phyloP scores from a whole-genome alignment of 441 rosid genomes.

The Euphorbia celastroides region DNA sequence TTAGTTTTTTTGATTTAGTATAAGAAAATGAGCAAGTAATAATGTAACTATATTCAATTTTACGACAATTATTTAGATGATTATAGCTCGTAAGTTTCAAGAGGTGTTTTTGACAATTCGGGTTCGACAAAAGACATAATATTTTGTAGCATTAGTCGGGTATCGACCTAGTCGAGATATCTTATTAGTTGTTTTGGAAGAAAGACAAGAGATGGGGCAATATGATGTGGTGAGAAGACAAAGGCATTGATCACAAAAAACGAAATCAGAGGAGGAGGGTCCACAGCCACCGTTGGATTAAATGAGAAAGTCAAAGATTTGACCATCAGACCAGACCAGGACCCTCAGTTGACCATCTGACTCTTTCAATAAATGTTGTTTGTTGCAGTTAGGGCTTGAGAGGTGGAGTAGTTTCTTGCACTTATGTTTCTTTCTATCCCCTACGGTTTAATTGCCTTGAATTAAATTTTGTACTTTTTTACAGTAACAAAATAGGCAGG shows the following conservation, averaged over 20 bases:
- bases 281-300: slow-evolving; percentile 53
- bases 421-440: neutral
- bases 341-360: slow-evolving; percentile 50
- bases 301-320: slow-evolving; percentile 27
- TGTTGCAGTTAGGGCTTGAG: neutral
- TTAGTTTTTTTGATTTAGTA: too few relatives aligned
- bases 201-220: slow-evolving; percentile 4
- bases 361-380: slow-evolving; percentile 22
- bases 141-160: too few relatives aligned
- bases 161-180: too few relatives aligned
- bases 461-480: neutral
- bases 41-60: too few relatives aligned
- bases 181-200: neutral
- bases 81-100: too few relatives aligned
- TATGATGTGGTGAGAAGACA: slow-evolving; percentile 9
- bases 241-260: neutral
- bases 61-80: too few relatives aligned
- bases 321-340: slow-evolving; percentile 42
- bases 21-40: too few relatives aligned
- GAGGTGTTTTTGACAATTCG: too few relatives aligned
- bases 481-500: slow-evolving; percentile 17
- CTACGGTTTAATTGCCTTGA: neutral
- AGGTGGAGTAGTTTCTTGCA: slow-evolving; percentile 16
- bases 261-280: slow-evolving; percentile 17
- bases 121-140: too few relatives aligned